Conservation (phyloP, 1,284 basidiomycete genomes). For the Ceratobasidium sp. region DNA sequence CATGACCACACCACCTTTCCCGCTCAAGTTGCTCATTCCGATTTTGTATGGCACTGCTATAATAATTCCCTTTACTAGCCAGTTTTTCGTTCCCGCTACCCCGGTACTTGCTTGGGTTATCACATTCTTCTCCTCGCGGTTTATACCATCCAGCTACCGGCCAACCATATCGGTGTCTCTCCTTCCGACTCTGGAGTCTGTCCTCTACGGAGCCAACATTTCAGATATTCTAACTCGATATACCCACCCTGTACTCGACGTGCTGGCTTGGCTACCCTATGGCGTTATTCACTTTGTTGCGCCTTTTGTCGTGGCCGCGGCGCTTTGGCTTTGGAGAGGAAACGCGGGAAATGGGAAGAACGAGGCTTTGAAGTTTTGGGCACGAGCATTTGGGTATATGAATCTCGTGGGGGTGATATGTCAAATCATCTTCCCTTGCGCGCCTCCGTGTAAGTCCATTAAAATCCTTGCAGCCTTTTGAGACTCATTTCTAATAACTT, state of each 20-base stretch:
- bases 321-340: slow-evolving; percentile 74
- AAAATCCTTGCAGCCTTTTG: background rate
- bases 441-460: slow-evolving; percentile 75
- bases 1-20: slow-evolving; percentile 77
- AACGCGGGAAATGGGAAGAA: slow-evolving; percentile 64
- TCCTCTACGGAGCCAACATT: slow-evolving; percentile 96
- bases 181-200: slow-evolving; percentile 92
- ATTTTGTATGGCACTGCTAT: slow-evolving; percentile 73
- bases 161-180: slow-evolving; percentile 91
- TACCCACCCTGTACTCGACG: slow-evolving; percentile 91
- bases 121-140: slow-evolving; percentile 86
- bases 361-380: slow-evolving; percentile 87
- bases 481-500: slow-evolving; percentile 26
- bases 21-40: slow-evolving; percentile 86
- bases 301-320: slow-evolving; percentile 81
- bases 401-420: slow-evolving; percentile 89
- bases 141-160: slow-evolving; percentile 78
- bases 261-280: slow-evolving; percentile 96
- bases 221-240: slow-evolving; percentile 94
- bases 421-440: slow-evolving; percentile 92
- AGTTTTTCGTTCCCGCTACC: slow-evolving; percentile 87
- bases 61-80: slow-evolving; percentile 84
- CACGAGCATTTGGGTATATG: slow-evolving; percentile 91
- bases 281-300: slow-evolving; percentile 90
- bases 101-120: slow-evolving; percentile 89